These are phyloP conservation scores for Corymbia citriodora DNA, from an alignment of 441 rosid species.

Conservation along the genomic window DNA sequence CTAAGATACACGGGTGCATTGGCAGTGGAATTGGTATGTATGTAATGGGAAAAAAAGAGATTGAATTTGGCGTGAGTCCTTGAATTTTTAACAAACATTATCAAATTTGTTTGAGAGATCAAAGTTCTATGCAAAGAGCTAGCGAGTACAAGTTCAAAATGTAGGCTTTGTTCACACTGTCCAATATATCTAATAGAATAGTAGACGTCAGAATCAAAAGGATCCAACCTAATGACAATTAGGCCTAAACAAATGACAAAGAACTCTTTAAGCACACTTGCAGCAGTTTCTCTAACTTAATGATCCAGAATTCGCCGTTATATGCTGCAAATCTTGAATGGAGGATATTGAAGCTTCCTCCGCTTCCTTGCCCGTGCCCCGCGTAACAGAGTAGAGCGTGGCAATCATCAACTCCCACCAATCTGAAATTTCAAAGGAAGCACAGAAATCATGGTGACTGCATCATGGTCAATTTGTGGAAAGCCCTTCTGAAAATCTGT, in stretches of 20 bases:
- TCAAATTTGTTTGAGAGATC: background rate
- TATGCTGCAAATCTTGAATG: background rate
- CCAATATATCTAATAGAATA: background rate
- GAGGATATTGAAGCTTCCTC: background rate
- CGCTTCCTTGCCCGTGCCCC: background rate
- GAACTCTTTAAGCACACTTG: background rate
- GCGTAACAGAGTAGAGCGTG: no score
- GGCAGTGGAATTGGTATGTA: background rate
- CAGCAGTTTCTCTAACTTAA: background rate
- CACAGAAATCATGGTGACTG: no score
- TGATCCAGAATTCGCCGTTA: background rate
- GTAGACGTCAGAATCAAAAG: background rate
- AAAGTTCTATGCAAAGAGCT: background rate
- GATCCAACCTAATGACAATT: background rate
- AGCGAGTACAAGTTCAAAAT: background rate
- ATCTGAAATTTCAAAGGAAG: no score
- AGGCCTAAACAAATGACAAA: background rate
- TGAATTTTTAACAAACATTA: background rate
- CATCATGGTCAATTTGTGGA: no score
- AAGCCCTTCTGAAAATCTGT: no score
- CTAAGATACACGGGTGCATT: accelerated
- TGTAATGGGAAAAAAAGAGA: accelerated
- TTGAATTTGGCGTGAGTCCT: background rate
- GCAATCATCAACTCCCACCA: no score
- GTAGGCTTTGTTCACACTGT: background rate